phyloP scores from a whole-genome alignment of 1,139 yeast genomes.

The Candida smagusa region DNA sequence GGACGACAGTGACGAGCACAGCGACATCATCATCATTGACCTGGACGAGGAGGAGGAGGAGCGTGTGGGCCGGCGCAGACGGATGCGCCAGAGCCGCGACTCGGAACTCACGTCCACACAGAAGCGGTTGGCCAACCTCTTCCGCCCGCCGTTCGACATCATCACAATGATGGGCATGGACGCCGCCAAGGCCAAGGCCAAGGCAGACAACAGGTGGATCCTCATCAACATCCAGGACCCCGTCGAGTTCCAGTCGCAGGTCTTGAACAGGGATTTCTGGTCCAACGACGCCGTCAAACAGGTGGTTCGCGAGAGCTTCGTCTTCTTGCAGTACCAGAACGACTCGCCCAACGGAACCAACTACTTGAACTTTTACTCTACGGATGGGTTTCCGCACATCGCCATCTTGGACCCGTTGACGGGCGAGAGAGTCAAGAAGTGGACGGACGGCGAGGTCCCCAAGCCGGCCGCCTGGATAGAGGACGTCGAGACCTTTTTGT shows the following conservation, averaged over 20 bases:
- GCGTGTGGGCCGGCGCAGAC: slow-evolving; percentile 25
- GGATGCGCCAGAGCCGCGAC: slow-evolving; percentile 24
- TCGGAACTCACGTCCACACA: slow-evolving; percentile 57
- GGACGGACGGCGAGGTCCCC: slow-evolving; percentile 65
- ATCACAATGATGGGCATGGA: slow-evolving; percentile 67
- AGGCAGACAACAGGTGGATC: slow-evolving; percentile 70
- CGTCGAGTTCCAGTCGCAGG: slow-evolving; percentile 83
- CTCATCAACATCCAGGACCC: slow-evolving; percentile 84
- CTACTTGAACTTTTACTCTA: slow-evolving; percentile 69
- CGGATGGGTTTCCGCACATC: slow-evolving; percentile 73
- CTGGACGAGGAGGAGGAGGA: slow-evolving; percentile 20
- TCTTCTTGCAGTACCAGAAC: slow-evolving; percentile 77
- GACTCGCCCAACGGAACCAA: slow-evolving; percentile 73
- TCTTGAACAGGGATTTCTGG: slow-evolving; percentile 92
- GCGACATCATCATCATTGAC: slow-evolving; percentile 27
- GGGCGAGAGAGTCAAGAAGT: slow-evolving; percentile 77
- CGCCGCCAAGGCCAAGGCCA: slow-evolving; percentile 67
- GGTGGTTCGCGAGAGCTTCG: slow-evolving; percentile 61
- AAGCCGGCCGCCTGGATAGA: slow-evolving; percentile 54
- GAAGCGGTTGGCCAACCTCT: slow-evolving; percentile 70
- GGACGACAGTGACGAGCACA: slow-evolving; percentile 17
- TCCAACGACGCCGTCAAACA: slow-evolving; percentile 65
- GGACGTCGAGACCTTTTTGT: slow-evolving; percentile 58
- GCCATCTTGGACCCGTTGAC: slow-evolving; percentile 93
- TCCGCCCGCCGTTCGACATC: slow-evolving; percentile 91